Evolutionary conservation across 2,329 filamentous ascomycete genomes (phyloP).

Genomic region (Colletotrichum eremochloae): DNA sequence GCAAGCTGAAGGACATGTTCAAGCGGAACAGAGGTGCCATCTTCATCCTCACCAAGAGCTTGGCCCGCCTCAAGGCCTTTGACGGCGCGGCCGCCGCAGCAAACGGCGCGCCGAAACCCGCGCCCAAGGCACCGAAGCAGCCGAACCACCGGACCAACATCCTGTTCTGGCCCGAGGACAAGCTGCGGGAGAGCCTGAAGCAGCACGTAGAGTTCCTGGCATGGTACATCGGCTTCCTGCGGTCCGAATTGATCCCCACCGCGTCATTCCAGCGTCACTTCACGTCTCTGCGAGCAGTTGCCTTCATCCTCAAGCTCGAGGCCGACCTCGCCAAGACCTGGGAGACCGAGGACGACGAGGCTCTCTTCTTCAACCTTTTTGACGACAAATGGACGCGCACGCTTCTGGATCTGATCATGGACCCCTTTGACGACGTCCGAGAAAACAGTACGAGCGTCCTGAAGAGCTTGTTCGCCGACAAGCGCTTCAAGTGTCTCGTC

Average conservation of each 20-base stretch:
- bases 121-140: slow-evolving; percentile 36
- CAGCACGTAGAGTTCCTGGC: slow-evolving; percentile 75
- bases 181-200: slow-evolving; percentile 56
- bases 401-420: slow-evolving; percentile 83
- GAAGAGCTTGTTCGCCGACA: slow-evolving; percentile 60
- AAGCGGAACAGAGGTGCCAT: slow-evolving; percentile 79
- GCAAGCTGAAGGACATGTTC: slow-evolving; percentile 80
- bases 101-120: slow-evolving; percentile 26
- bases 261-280: slow-evolving; percentile 93
- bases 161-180: slow-evolving; percentile 54
- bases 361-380: slow-evolving; percentile 57
- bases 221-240: slow-evolving; percentile 82
- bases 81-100: slow-evolving; percentile 23
- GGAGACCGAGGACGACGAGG: slow-evolving; percentile 56
- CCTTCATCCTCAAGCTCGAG: slow-evolving; percentile 76
- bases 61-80: slow-evolving; percentile 48
- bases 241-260: slow-evolving; percentile 80
- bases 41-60: slow-evolving; percentile 62
- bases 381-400: slow-evolving; percentile 69
- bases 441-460: slow-evolving; percentile 67
- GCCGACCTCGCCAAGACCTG: slow-evolving; percentile 65
- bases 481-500: slow-evolving; percentile 48
- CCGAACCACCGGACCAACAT: slow-evolving; percentile 52
- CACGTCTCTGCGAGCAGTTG: slow-evolving; percentile 79
- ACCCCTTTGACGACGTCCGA: slow-evolving; percentile 94